Conservation (phyloP, 1,139 yeast genomes). For the Scheffersomyces stambukii region DNA sequence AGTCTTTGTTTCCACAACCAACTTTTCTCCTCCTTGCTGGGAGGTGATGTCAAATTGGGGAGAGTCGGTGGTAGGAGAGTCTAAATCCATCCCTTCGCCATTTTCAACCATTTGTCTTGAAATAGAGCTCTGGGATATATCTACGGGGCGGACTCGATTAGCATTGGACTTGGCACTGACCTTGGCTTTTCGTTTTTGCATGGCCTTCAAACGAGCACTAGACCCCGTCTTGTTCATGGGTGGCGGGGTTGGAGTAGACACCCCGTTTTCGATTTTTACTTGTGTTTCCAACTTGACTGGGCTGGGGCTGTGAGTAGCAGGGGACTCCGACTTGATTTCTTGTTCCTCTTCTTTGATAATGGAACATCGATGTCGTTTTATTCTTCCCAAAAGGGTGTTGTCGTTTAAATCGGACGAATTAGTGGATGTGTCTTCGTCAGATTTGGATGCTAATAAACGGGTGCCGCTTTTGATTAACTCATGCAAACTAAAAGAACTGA, state of each 20-base stretch:
- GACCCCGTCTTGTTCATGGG: constrained; percentile 30
- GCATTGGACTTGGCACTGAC: constrained; percentile 64
- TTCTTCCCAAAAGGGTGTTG: constrained; percentile 25
- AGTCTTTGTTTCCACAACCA: constrained; percentile 77
- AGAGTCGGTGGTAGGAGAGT: constrained; percentile 10
- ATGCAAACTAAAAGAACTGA: constrained; percentile 59
- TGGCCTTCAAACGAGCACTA: constrained; percentile 84
- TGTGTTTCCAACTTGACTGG: constrained; percentile 3
- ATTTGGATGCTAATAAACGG: constrained; percentile 68
- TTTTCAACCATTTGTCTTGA: constrained; percentile 52
- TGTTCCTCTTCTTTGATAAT: constrained; percentile 4
- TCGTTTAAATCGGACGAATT: constrained; percentile 6
- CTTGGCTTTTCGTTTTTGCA: constrained; percentile 91
- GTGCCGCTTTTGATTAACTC: constrained; percentile 67
- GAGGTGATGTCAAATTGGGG: constrained; percentile 60
- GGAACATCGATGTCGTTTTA: constrained; percentile 31
- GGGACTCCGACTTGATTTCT: too few relatives aligned
- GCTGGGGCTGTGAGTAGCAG: too few relatives aligned
- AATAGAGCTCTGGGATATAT: constrained; percentile 73
- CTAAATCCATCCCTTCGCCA: constrained; percentile 16
- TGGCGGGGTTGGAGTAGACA: constrained; percentile 7
- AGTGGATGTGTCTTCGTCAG: constrained; percentile 28
- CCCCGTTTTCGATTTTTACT: not conserved
- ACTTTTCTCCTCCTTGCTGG: constrained; percentile 74
- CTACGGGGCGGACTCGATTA: constrained; percentile 55